Evolutionary conservation across 257 asterid species (phyloP).

Genomic region (Solanum paucissectum): DNA sequence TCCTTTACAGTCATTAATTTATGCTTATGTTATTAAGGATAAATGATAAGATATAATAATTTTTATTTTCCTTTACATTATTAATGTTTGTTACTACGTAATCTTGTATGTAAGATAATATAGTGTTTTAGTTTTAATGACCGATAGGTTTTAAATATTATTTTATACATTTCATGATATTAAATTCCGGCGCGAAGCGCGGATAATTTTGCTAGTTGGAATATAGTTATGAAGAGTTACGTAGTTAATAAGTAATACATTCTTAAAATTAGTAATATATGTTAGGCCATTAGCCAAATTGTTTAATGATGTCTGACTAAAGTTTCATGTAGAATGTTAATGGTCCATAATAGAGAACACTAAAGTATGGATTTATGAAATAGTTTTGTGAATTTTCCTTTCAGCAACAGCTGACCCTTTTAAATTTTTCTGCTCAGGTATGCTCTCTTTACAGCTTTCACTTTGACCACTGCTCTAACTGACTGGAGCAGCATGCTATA

Average conservation of each 20-base stretch:
- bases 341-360: neutral
- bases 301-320: neutral
- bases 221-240: neutral
- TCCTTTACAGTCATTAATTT: too few relatives aligned
- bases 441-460: constrained; percentile 65
- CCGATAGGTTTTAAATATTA: too few relatives aligned
- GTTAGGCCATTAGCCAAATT: neutral
- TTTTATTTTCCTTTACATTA: too few relatives aligned
- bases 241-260: neutral
- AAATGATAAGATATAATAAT: too few relatives aligned
- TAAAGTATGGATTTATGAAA: neutral
- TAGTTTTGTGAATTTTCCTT: neutral
- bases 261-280: neutral
- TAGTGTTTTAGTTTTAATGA: too few relatives aligned
- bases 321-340: neutral
- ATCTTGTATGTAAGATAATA: too few relatives aligned
- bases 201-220: neutral
- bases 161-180: too few relatives aligned
- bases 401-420: constrained; percentile 8
- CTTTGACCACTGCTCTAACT: constrained; percentile 82
- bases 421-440: constrained; percentile 43
- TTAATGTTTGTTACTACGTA: too few relatives aligned
- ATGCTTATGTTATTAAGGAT: too few relatives aligned
- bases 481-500: constrained; percentile 96
- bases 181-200: too few relatives aligned